These are phyloP conservation scores for Paragyromitra xinjiangensis DNA, from an alignment of 495 filamentous ascomycete species.

Conservation along the genomic window DNA sequence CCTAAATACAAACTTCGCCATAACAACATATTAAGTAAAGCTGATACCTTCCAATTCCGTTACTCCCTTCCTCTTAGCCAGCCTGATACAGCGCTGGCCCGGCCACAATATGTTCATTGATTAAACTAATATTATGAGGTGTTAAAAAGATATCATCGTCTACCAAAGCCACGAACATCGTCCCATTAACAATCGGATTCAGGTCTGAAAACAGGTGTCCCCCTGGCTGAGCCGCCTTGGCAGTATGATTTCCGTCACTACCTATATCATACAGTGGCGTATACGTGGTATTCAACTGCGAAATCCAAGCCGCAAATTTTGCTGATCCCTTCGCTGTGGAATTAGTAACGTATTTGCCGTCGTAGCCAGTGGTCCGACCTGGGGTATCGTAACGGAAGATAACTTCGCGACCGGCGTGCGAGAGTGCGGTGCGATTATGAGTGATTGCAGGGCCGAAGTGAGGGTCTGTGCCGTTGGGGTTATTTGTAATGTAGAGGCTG, in stretches of 20 bases:
- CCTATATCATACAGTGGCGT: conserved; percentile 68
- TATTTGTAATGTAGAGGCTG: conserved; percentile 74
- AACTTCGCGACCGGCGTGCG: conserved; percentile 78
- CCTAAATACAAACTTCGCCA: background rate
- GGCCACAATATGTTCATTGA: conserved; percentile 82
- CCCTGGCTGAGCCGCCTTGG: conserved; percentile 75
- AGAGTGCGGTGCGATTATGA: conserved; percentile 74
- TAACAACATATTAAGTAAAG: background rate
- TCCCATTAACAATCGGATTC: conserved; percentile 78
- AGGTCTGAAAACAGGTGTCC: conserved; percentile 68
- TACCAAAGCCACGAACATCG: conserved; percentile 80
- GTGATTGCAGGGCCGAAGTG: conserved; percentile 68
- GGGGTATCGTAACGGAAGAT: conserved; percentile 77
- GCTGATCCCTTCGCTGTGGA: conserved; percentile 64
- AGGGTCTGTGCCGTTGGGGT: conserved; percentile 73
- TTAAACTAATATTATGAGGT: conserved; percentile 75
- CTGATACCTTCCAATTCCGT: background rate
- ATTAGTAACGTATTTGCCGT: conserved; percentile 79
- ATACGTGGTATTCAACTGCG: conserved; percentile 88
- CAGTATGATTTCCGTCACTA: conserved; percentile 62
- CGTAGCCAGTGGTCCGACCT: conserved; percentile 76
- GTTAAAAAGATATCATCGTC: conserved; percentile 74
- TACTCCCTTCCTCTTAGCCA: conserved; percentile 64
- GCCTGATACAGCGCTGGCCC: conserved; percentile 79
- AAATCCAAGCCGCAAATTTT: conserved; percentile 77